These are phyloP conservation scores for Vitis rotundifolia DNA, from an alignment of 164 flowering plant genomes.

Conservation along the genomic window DNA sequence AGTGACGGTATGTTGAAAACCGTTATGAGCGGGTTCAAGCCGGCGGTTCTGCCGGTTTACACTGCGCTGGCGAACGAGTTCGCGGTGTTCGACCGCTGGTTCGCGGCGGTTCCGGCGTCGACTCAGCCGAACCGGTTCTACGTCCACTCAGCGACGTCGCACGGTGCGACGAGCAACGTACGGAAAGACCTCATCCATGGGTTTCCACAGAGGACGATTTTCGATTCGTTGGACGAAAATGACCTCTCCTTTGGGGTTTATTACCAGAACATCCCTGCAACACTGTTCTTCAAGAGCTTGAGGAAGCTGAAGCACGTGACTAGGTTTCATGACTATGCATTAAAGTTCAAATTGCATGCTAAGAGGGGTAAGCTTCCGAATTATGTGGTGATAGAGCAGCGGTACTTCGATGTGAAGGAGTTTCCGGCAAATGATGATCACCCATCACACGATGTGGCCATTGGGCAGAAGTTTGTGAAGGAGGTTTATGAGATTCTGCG, in stretches of 20 bases:
- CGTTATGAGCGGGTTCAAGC: constrained; percentile 88
- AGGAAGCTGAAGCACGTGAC: constrained; percentile 74
- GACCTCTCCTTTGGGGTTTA: constrained; percentile 80
- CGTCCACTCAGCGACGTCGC: constrained; percentile 94
- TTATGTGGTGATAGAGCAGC: constrained; percentile 85
- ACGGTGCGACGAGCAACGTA: constrained; percentile 79
- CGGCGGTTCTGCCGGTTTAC: constrained; percentile 62
- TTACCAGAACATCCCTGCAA: constrained; percentile 94
- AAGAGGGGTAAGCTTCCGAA: constrained; percentile 71
- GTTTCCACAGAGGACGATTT: constrained; percentile 86
- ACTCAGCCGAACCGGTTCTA: constrained; percentile 96
- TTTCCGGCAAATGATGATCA: constrained; percentile 94
- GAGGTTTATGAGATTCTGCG: constrained; percentile 91
- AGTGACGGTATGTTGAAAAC: constrained; percentile 38
- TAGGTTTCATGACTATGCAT: constrained; percentile 61
- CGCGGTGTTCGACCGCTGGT: constrained; percentile 84
- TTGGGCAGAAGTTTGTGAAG: constrained; percentile 92
- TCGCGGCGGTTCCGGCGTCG: constrained; percentile 83
- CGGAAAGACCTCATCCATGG: constrained; percentile 77
- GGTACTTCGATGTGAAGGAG: constrained; percentile 64
- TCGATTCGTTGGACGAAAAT: constrained; percentile 87
- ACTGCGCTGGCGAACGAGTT: constrained; percentile 73
- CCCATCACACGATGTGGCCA: constrained; percentile 88
- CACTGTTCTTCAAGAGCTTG: constrained; percentile 75
- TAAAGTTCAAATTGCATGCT: constrained; percentile 73